Percentiles rank a stretch among this genome's conserved stretches.
Evolutionary conservation across 257 asterid genomes (phyloP).

Genomic region (Solanum pinnatisectum): DNA sequence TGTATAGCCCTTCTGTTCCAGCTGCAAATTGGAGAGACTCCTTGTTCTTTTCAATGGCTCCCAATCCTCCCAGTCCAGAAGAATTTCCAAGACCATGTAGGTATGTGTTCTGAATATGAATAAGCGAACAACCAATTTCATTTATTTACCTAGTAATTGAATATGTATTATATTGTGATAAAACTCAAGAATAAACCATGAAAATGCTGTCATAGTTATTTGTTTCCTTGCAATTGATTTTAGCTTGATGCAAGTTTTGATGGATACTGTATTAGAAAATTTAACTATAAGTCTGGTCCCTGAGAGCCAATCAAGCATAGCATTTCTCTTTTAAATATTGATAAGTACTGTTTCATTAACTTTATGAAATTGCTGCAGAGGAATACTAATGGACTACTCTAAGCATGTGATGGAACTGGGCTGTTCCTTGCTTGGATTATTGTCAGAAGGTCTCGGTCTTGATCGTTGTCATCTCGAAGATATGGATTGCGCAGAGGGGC

Average conservation of each 20-base stretch:
- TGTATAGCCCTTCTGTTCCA: slow-evolving; percentile 25
- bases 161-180: not conserved
- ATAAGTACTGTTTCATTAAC: not conserved
- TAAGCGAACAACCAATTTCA: too few relatives aligned
- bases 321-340: not conserved
- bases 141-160: not conserved
- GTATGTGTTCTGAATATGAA: slow-evolving; percentile 6
- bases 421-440: slow-evolving; percentile 4
- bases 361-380: slow-evolving; percentile 9
- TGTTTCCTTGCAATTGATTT: not conserved
- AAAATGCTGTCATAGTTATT: not conserved
- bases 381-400: slow-evolving; percentile 19
- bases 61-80: slow-evolving; percentile 36
- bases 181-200: not conserved
- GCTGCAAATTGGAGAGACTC: slow-evolving; percentile 49
- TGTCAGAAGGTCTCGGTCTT: slow-evolving; percentile 29
- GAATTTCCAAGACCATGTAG: slow-evolving; percentile 49
- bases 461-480: slow-evolving; percentile 9
- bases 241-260: not conserved
- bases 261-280: not conserved
- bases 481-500: slow-evolving; percentile 27
- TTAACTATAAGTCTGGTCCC: not conserved
- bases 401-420: slow-evolving; percentile 18
- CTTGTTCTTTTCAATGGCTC: slow-evolving; percentile 3
- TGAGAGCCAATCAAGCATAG: not conserved